Percentiles rank a stretch among this genome's conserved stretches.
Evolutionary conservation across 192 early-diverging fungal species (phyloP).

Genomic region (Gamsiella multidivaricata): DNA sequence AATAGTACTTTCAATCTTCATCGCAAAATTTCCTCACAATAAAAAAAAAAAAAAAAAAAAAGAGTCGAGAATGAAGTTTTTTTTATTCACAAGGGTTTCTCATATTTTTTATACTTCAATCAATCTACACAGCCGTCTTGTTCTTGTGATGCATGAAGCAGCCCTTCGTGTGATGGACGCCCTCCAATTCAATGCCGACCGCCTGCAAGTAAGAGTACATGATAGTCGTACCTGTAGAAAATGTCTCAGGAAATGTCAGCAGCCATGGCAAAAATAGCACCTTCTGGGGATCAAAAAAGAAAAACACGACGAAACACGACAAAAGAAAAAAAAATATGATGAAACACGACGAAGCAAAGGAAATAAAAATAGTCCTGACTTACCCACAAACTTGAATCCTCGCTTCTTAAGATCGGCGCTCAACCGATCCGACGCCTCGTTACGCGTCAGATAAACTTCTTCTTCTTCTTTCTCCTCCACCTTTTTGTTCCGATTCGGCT

Average conservation of each 20-base stretch:
- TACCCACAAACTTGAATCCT: constrained; percentile 54
- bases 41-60: too few relatives aligned
- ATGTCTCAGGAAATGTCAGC: too few relatives aligned
- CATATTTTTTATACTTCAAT: background rate
- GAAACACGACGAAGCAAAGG: background rate
- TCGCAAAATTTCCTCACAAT: too few relatives aligned
- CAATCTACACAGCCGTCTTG: too few relatives aligned
- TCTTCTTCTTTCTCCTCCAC: background rate
- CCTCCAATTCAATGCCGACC: constrained; percentile 32
- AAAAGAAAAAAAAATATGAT: background rate
- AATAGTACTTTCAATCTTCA: too few relatives aligned
- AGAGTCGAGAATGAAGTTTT: too few relatives aligned
- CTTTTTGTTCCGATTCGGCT: background rate
- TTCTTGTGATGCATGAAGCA: constrained; percentile 18
- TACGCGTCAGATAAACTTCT: constrained; percentile 4
- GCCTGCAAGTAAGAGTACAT: constrained; percentile 42
- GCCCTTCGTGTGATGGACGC: constrained; percentile 5
- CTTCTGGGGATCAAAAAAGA: background rate
- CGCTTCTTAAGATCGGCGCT: constrained; percentile 48
- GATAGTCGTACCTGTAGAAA: constrained; percentile 33
- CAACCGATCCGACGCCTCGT: constrained; percentile 38
- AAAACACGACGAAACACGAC: background rate
- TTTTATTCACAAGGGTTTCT: too few relatives aligned
- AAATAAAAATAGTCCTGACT: background rate
- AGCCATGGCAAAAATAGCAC: too few relatives aligned